These are phyloP conservation scores for Trifolium dubium DNA, from an alignment of 306 rosid genomes.

Conservation along the genomic window DNA sequence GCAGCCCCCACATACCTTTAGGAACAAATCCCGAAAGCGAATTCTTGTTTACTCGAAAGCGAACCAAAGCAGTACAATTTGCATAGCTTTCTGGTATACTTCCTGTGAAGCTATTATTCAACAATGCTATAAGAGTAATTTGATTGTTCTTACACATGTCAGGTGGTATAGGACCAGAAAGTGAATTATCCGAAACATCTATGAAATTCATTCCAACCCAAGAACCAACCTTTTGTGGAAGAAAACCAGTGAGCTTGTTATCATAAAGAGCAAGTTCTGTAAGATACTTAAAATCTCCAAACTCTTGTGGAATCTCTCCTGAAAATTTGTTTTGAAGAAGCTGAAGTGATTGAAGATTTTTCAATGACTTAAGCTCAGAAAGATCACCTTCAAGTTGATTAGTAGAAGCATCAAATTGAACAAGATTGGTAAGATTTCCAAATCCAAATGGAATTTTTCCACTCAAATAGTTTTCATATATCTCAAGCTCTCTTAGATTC, in stretches of 20 bases:
- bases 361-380: conserved; percentile 62
- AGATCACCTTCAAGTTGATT: conserved; percentile 76
- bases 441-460: conserved; percentile 71
- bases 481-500: conserved; percentile 65
- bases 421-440: conserved; percentile 69
- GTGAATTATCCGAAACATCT: conserved; percentile 78
- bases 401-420: conserved; percentile 57
- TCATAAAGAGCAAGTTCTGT: conserved; percentile 56
- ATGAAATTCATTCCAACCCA: conserved; percentile 54
- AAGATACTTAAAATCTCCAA: conserved; percentile 65
- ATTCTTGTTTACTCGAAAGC: conserved; percentile 63
- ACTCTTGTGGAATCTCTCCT: conserved; percentile 69
- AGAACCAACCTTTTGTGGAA: conserved; percentile 81
- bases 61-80: conserved; percentile 58
- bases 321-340: conserved; percentile 62
- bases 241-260: conserved; percentile 67
- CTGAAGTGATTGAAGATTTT: conserved; percentile 59
- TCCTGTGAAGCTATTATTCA: conserved; percentile 77
- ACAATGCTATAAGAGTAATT: conserved; percentile 47
- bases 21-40: conserved; percentile 85
- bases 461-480: conserved; percentile 58
- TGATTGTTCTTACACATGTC: conserved; percentile 70
- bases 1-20: conserved; percentile 77
- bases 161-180: conserved; percentile 77
- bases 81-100: conserved; percentile 72